phyloP scores from a whole-genome alignment of 169 alveolate genomes.

The Cyclospora cayetanensis region DNA sequence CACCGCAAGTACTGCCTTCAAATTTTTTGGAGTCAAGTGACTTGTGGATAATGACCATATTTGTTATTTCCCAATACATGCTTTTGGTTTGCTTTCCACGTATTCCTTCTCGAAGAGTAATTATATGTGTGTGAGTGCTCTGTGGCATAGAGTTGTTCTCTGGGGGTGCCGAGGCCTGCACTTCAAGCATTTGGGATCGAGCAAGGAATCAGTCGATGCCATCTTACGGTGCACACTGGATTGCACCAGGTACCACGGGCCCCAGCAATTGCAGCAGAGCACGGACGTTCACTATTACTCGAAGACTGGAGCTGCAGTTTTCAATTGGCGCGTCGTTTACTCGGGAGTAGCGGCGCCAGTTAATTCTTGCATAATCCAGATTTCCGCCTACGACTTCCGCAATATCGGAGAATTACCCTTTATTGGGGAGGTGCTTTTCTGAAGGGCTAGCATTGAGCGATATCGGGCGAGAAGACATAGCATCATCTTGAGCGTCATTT shows the following conservation, averaged over 20 bases:
- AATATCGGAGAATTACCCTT: conserved; percentile 87
- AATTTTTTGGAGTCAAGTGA: too few relatives aligned
- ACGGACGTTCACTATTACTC: conserved; percentile 93
- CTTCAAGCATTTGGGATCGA: conserved; percentile 64
- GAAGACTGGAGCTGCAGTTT: conserved; percentile 86
- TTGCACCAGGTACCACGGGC: conserved; percentile 84
- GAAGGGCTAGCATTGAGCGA: neutral
- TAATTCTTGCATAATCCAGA: conserved; percentile 90
- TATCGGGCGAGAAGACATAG: neutral
- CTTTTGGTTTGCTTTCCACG: too few relatives aligned
- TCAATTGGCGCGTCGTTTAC: conserved; percentile 93
- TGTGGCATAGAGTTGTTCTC: conserved; percentile 76
- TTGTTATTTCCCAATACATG: too few relatives aligned
- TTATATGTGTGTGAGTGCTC: too few relatives aligned
- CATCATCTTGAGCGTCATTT: neutral
- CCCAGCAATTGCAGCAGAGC: conserved; percentile 80
- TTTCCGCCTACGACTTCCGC: conserved; percentile 87
- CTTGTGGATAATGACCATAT: too few relatives aligned
- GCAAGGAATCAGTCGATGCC: conserved; percentile 80
- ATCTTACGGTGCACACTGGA: conserved; percentile 84
- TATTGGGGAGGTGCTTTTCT: conserved; percentile 88
- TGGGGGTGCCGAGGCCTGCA: conserved; percentile 77
- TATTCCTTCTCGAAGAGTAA: too few relatives aligned
- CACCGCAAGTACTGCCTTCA: too few relatives aligned
- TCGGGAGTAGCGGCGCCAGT: conserved; percentile 88